Evolutionary conservation across 2,329 filamentous ascomycete species (phyloP).

Genomic region (Ceratocystis smalleyi): DNA sequence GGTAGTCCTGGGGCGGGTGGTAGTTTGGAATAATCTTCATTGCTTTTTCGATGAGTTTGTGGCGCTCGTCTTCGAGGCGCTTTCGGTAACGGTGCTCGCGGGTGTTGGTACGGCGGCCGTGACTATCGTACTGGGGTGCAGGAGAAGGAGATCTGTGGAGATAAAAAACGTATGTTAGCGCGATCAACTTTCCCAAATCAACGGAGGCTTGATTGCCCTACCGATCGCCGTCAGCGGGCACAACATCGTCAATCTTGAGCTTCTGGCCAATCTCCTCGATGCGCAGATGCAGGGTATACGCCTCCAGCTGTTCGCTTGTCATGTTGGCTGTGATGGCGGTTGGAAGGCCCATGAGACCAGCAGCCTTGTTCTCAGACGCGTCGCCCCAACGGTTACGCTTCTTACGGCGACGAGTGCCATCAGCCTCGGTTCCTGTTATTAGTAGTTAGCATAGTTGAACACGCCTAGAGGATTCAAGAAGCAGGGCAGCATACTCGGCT

Average conservation of each 20-base stretch:
- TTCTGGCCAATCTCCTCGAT: slow-evolving; percentile 99
- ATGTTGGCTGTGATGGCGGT: slow-evolving; percentile 95
- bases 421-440: slow-evolving; percentile 37
- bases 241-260: slow-evolving; percentile 96
- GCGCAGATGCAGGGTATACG: slow-evolving; percentile 86
- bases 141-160: slow-evolving; percentile 72
- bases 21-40: slow-evolving; percentile 99
- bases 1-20: slow-evolving; percentile 94
- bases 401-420: slow-evolving; percentile 80
- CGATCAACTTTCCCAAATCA: not conserved
- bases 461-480: not conserved
- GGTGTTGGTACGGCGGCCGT: slow-evolving; percentile 97
- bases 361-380: slow-evolving; percentile 94
- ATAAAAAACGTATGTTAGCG: slow-evolving; percentile 18
- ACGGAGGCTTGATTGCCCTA: slow-evolving; percentile 30
- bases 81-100: slow-evolving; percentile 97
- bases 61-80: slow-evolving; percentile 92
- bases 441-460: not conserved
- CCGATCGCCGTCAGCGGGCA: slow-evolving; percentile 91
- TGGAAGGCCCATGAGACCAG: slow-evolving; percentile 89
- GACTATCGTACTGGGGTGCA: slow-evolving; percentile 95
- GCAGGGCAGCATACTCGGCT: slow-evolving; percentile 46
- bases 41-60: slow-evolving; percentile 96
- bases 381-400: slow-evolving; percentile 99
- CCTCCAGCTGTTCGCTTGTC: slow-evolving; percentile 95